Evolutionary conservation across 768 basidiomycete species (phyloP).

Genomic region (Leucocoprinus sp.): DNA sequence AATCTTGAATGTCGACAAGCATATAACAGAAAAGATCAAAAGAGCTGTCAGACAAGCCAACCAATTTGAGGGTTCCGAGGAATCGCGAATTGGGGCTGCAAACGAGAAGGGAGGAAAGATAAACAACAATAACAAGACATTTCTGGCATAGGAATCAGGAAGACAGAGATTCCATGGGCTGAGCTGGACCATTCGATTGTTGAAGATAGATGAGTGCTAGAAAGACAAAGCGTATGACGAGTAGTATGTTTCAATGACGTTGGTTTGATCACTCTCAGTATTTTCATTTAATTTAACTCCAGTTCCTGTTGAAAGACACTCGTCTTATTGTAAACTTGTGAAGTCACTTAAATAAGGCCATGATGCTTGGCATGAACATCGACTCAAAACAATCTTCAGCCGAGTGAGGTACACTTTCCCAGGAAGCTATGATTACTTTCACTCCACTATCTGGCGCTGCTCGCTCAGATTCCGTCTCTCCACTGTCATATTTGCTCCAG

Average conservation of each 20-base stretch:
- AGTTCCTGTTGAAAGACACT: no score
- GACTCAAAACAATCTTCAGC: no score
- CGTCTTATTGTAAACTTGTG: no score
- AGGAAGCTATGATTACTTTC: conserved; percentile 83
- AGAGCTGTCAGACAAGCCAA: conserved; percentile 2
- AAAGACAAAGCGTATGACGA: no score
- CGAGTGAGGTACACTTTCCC: no score
- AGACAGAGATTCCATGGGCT: not conserved
- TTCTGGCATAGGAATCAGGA: not conserved
- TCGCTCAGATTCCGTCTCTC: conserved; percentile 50
- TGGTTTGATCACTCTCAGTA: no score
- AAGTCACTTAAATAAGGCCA: no score
- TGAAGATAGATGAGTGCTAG: not conserved
- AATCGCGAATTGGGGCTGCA: conserved; percentile 6
- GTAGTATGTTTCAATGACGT: not conserved
- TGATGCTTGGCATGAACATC: no score
- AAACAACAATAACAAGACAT: not conserved
- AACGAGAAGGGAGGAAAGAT: not conserved
- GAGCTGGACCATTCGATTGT: not conserved
- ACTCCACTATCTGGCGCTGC: conserved; percentile 86
- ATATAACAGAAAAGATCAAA: conserved; percentile 3
- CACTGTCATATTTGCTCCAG: conserved; percentile 81
- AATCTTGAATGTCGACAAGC: conserved; percentile 4
- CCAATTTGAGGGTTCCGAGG: conserved; percentile 8
- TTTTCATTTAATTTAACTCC: no score